Evolutionary conservation across 768 basidiomycete genomes (phyloP).

Genomic region (Tricholoma bakamatsutake): DNA sequence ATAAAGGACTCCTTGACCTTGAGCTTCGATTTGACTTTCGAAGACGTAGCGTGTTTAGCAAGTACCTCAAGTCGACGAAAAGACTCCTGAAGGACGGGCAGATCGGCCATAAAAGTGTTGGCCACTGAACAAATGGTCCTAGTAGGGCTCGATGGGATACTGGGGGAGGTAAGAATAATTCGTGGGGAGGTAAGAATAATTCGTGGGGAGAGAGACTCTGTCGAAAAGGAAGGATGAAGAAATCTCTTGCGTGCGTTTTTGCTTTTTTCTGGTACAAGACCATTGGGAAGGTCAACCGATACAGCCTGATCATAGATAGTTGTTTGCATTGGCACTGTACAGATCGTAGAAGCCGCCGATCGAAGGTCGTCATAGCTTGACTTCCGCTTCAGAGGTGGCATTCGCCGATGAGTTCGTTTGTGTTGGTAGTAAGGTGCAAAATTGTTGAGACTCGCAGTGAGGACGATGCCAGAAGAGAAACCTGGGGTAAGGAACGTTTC

Average conservation of each 20-base stretch:
- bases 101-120: not conserved
- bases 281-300: not conserved
- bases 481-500: conserved; percentile 11
- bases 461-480: not conserved
- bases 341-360: conserved; percentile 1
- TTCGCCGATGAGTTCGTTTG: conserved; percentile 1
- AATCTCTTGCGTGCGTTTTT: not conserved
- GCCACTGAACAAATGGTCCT: not conserved
- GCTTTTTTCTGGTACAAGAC: conserved; percentile 1
- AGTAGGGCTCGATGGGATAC: conserved; percentile 6
- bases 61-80: not conserved
- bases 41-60: not conserved
- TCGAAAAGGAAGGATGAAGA: not conserved
- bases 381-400: conserved; percentile 5
- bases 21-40: not conserved
- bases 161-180: conserved; percentile 12
- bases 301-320: conserved; percentile 13
- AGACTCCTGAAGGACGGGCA: not conserved
- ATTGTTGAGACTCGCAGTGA: conserved; percentile 8
- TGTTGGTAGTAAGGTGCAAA: conserved; percentile 9
- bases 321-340: conserved; percentile 7
- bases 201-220: conserved; percentile 5
- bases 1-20: not conserved
- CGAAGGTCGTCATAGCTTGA: conserved; percentile 1
- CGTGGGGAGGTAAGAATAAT: conserved; percentile 14